These are phyloP conservation scores for Leishmania guyanensis DNA, from an alignment of 208 protist genomes.

Conservation along the genomic window DNA sequence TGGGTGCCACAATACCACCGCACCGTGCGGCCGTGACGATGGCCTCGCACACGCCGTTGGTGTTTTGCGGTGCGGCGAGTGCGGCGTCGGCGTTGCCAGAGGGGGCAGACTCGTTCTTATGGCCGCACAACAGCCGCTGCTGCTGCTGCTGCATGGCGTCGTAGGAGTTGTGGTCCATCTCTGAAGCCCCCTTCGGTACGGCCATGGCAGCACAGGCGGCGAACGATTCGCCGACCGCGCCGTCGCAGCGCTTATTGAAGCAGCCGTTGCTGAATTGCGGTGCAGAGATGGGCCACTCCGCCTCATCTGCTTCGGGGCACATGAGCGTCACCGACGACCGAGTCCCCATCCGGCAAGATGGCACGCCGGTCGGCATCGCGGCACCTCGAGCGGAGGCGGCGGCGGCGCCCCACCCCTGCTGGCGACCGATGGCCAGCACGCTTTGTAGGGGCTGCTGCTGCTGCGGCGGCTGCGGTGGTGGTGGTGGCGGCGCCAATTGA, in stretches of 20 bases:
- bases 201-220: not conserved
- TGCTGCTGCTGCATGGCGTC: not conserved
- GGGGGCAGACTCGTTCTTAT: not conserved
- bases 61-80: not conserved
- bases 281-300: not conserved
- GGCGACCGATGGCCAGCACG: not conserved
- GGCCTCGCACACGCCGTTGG: slow-evolving; percentile 12
- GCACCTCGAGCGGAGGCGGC: not conserved
- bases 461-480: not conserved
- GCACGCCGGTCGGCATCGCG: not conserved
- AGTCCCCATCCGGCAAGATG: not conserved
- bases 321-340: not conserved
- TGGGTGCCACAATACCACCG: not conserved
- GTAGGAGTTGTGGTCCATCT: not conserved
- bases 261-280: not conserved
- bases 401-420: slow-evolving; percentile 14
- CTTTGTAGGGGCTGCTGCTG: not conserved
- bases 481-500: not conserved
- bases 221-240: not conserved
- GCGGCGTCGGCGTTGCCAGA: not conserved
- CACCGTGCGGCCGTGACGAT: slow-evolving; percentile 5
- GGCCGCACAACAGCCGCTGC: not conserved
- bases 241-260: not conserved
- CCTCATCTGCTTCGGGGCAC: not conserved
- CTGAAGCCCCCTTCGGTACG: not conserved